Base-by-base conservation (phyloP, 768 basidiomycete species). In the Naganishia friedmannii region DNA sequence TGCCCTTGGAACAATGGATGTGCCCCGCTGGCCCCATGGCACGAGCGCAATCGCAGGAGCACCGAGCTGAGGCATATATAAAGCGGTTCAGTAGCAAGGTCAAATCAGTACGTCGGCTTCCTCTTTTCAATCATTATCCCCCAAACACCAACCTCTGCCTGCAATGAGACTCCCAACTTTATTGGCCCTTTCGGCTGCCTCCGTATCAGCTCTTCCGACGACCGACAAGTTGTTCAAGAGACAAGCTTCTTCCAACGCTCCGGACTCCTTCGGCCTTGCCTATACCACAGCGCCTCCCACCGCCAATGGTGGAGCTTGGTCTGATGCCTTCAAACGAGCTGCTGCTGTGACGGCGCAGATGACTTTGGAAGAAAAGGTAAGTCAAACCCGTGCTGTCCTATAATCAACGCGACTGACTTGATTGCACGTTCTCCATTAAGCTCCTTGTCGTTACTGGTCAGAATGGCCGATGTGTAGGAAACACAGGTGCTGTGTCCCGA, bases 311-410 rank as follows among this genome's bases (percentile, higher is more conserved):
- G 29, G 56, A 13, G 71, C 65, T 8, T 80, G 79, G 79, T 75
- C 69, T 42, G 56, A 73, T 34, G 68, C 68, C 13, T 58, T 58
- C 29, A 45, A 26, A 19, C 31, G 45, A 19, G 77, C 77, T 17
- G 46, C 28, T 21, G 65, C 31, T 21, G 68, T 72, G 9, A 75
- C 75, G n/a, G 37, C 28, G 23, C 66, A 77, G 19, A 76, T 80
- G 77, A 75, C 77, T 0, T 7, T 78, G n/a, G 75, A 74, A 28
- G 79, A 80, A 68, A 80, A 80, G 76, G 79, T 77, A 13, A 31
- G 74, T 13, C 3, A 21, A 55, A 4, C 29, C 15, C 12, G 34
- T 12, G 12, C 6, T 37, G 54, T 29, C 3, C 15, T 55, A 10
- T 31, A 2, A 55, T 19, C n/a, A n/a, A n/a, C n/a, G 54, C n/a